phyloP scores from a whole-genome alignment of 305 asterid species.

The Petunia hybrid region DNA sequence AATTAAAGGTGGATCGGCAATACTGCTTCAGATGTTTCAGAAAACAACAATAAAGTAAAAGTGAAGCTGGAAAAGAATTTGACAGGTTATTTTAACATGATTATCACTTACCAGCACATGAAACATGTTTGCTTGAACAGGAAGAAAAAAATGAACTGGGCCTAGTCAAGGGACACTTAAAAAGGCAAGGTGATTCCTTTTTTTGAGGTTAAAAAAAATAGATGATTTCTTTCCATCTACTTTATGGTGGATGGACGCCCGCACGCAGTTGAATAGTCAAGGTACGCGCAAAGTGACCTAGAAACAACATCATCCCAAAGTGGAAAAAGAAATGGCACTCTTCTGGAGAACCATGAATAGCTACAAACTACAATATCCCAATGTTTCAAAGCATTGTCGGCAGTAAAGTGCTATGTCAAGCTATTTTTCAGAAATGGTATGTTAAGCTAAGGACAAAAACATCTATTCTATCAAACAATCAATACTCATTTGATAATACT shows the following conservation, averaged over 20 bases:
- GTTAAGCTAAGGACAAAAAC: not conserved
- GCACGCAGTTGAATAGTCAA: not conserved
- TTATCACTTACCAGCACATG: too few relatives aligned
- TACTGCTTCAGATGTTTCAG: not conserved
- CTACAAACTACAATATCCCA: not conserved
- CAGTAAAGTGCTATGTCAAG: not conserved
- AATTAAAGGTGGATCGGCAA: constrained; percentile 1
- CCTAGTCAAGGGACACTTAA: not conserved
- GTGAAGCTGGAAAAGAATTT: not conserved
- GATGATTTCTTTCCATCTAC: not conserved
- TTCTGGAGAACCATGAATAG: not conserved
- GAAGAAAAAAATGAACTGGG: not conserved
- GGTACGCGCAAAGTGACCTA: not conserved
- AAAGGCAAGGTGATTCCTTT: too few relatives aligned
- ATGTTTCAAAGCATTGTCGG: not conserved
- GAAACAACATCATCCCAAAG: not conserved
- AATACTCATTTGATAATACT: not conserved
- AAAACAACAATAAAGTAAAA: not conserved
- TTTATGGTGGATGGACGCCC: not conserved
- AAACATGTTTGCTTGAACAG: not conserved
- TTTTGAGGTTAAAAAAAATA: not conserved
- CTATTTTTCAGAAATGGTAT: constrained; percentile 1
- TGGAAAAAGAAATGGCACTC: not conserved
- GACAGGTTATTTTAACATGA: not conserved
- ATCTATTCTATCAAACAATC: constrained; percentile 1